phyloP scores from a whole-genome alignment of 495 filamentous ascomycete species.

The Cercophora newfieldiana region DNA sequence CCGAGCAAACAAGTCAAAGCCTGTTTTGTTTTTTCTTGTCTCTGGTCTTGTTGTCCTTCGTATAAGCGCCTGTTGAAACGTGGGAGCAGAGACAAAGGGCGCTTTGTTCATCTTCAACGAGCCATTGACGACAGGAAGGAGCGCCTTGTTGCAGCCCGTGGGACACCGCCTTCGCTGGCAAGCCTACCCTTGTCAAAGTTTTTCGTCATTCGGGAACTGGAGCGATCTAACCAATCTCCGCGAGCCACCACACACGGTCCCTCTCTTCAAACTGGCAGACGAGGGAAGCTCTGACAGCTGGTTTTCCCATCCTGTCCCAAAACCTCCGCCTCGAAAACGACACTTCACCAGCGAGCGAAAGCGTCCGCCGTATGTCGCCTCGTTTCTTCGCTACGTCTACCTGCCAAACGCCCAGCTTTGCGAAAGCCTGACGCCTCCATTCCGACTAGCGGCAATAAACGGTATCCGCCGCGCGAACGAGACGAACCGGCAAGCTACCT shows the following conservation, averaged over 20 bases:
- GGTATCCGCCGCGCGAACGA: neutral
- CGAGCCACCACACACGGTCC: slow-evolving; percentile 20
- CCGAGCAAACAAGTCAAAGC: neutral
- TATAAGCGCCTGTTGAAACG: neutral
- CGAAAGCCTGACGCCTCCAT: neutral
- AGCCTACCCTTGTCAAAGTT: slow-evolving; percentile 11
- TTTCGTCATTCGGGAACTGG: slow-evolving; percentile 16
- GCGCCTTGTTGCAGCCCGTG: neutral
- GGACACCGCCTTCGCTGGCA: neutral
- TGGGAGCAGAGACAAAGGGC: neutral
- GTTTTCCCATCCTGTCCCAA: slow-evolving; percentile 1
- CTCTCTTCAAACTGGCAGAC: slow-evolving; percentile 10
- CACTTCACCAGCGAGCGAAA: neutral
- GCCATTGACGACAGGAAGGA: neutral
- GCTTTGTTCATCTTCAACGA: neutral
- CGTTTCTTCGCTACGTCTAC: neutral
- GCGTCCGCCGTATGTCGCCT: neutral
- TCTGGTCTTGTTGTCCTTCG: neutral
- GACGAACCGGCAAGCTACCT: neutral
- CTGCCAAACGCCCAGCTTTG: slow-evolving; percentile 1
- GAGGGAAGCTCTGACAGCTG: slow-evolving; percentile 11
- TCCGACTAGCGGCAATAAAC: neutral
- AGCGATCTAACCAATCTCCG: slow-evolving; percentile 14
- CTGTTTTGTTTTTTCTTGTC: neutral
- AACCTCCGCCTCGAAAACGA: slow-evolving; percentile 7